phyloP scores from a whole-genome alignment of 108 stramenopile genomes.

The Pseudonitzschia delicatissima region DNA sequence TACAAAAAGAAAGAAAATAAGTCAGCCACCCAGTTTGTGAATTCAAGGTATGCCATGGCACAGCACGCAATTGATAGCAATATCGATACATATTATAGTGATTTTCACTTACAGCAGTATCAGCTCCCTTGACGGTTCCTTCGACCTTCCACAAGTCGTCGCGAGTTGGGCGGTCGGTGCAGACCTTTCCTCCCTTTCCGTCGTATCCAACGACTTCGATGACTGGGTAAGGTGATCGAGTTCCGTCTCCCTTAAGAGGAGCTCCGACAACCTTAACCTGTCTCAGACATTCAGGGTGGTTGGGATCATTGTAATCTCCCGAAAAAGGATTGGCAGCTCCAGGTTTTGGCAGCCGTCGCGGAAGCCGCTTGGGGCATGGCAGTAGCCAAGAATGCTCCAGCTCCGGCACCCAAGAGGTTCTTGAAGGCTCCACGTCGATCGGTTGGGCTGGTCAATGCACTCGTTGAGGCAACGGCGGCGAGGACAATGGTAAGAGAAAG shows the following conservation, averaged over 20 bases:
- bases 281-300: slow-evolving; percentile 44
- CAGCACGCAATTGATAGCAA: neutral
- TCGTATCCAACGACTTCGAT: slow-evolving; percentile 43
- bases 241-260: slow-evolving; percentile 36
- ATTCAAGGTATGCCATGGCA: neutral
- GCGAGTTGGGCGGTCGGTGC: slow-evolving; percentile 41
- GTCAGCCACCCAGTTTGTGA: neutral
- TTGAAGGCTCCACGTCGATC: slow-evolving; percentile 23
- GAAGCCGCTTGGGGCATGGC: slow-evolving; percentile 16
- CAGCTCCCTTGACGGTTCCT: slow-evolving; percentile 22
- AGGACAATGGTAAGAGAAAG: neutral
- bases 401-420: slow-evolving; percentile 24
- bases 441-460: slow-evolving; percentile 5
- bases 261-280: slow-evolving; percentile 46
- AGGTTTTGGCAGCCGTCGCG: slow-evolving; percentile 29
- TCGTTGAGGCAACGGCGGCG: neutral
- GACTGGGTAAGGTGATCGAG: slow-evolving; percentile 37
- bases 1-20: neutral
- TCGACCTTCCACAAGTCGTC: slow-evolving; percentile 43
- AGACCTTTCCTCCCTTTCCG: slow-evolving; percentile 32
- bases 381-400: slow-evolving; percentile 2
- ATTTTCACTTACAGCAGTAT: slow-evolving; percentile 9
- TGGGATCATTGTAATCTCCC: slow-evolving; percentile 45
- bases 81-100: too few relatives aligned
- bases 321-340: slow-evolving; percentile 35